Evolutionary conservation across 768 basidiomycete genomes (phyloP), one percentile per base, ranked within the genome.

Genomic region (Pleurotus eryngii): DNA sequence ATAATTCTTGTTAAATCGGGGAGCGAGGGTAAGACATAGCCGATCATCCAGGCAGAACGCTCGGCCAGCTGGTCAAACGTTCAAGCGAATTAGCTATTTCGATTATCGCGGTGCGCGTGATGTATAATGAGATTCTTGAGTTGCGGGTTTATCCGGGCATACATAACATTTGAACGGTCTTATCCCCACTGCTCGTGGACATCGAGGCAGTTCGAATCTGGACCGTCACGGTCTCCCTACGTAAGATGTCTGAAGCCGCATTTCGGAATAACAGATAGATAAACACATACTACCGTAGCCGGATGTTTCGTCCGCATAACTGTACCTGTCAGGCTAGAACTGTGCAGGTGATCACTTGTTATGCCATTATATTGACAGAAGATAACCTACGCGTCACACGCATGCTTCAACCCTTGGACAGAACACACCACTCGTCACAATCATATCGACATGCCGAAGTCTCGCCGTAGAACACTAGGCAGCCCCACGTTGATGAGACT

Each of bases 171-270:
- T 15, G 17, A 54, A 11, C 43, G 37, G 51, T 50, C 51, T 54
- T 54, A 54, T 54, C 51, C 51, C 51, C 51, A 30, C 51, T 39
- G 30, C 38, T 42, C 39, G 42, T 54, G 38, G 49, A 54, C 51
- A 54, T 12, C 30, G 49, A 40, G 22, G 15, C 30, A 24, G 7
- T n/a, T 1, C n/a, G 20, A 50, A 15, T 39, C 37, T 42, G 14
- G 51, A 39, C 49, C 49, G 30, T 50, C 49, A 50, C 17, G 15
- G 15, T 27, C 26, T 50, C 49, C 49, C 49, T 35, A 37, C 8
- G 30, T 35, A 11, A 35, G 30, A 11, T 9, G 30, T 35, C 30
- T 35, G 30, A 35, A 35, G 30, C 0, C 30, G 30, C 30, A 35
- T 35, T 35, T 24, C 51, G 51, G 39, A 20, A 40, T 54, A 54